Conservation (phyloP, 495 filamentous ascomycete species). For the Tuber borchii region DNA sequence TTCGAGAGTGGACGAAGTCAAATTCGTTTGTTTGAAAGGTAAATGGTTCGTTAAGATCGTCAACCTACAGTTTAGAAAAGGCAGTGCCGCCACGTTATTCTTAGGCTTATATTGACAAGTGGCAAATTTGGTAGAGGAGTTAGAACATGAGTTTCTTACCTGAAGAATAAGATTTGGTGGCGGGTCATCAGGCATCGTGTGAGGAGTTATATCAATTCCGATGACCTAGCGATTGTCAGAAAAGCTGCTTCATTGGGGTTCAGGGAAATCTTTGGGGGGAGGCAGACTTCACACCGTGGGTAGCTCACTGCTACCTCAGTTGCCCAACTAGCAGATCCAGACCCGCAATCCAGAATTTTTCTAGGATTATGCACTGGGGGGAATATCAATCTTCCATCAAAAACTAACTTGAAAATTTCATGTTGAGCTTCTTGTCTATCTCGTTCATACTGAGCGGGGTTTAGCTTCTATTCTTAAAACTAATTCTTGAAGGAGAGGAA, state of each 20-base stretch:
- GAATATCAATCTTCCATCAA: slow-evolving; percentile 72
- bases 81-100: slow-evolving; percentile 9
- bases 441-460: slow-evolving; percentile 62
- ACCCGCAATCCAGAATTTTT: slow-evolving; percentile 71
- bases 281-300: slow-evolving; percentile 66
- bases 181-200: slow-evolving; percentile 57
- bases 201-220: slow-evolving; percentile 72
- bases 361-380: slow-evolving; percentile 59
- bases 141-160: slow-evolving; percentile 19
- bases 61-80: slow-evolving; percentile 48
- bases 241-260: not conserved
- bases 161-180: slow-evolving; percentile 40
- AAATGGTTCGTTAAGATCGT: slow-evolving; percentile 70
- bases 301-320: slow-evolving; percentile 58
- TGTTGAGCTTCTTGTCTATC: slow-evolving; percentile 68
- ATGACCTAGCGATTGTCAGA: slow-evolving; percentile 55
- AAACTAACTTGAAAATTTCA: slow-evolving; percentile 61
- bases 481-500: slow-evolving; percentile 1
- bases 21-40: slow-evolving; percentile 71
- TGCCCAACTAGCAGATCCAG: slow-evolving; percentile 61
- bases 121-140: not conserved
- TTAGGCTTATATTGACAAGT: not conserved
- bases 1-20: slow-evolving; percentile 81
- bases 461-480: slow-evolving; percentile 20
- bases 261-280: not conserved